phyloP scores from a whole-genome alignment of 306 rosid genomes.

The Vicia faba region DNA sequence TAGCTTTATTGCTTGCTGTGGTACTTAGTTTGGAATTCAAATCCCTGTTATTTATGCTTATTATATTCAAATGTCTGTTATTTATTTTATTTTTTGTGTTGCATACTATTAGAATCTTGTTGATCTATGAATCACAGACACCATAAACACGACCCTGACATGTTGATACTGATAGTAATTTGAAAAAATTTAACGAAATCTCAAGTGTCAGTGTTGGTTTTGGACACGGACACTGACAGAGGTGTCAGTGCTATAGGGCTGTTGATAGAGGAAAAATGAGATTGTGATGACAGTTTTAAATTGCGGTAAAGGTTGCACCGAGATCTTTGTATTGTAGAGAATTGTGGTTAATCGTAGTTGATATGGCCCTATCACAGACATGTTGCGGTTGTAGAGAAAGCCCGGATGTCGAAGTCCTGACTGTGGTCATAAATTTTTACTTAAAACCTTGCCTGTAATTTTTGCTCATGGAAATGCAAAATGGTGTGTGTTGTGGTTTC shows the following conservation, averaged over 20 bases:
- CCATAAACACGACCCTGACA: no score
- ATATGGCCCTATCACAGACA: not conserved
- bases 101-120: slow-evolving; percentile 14
- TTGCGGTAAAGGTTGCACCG: not conserved
- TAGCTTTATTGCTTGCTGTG: slow-evolving; percentile 13
- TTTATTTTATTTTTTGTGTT: not conserved
- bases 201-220: no score
- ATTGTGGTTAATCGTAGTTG: not conserved
- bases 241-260: no score
- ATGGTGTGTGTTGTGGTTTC: no score
- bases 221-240: no score
- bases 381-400: not conserved
- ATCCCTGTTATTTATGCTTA: not conserved
- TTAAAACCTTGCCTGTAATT: no score
- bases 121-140: not conserved
- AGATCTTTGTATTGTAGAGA: not conserved
- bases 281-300: not conserved
- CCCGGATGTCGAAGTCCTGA: not conserved
- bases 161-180: no score
- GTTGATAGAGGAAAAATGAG: slow-evolving; percentile 22
- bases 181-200: no score
- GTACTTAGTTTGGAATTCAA: slow-evolving; percentile 21
- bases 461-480: no score
- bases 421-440: no score
- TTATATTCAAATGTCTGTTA: no score